Conservation (phyloP, 352 stramenopile genomes). For the Globisporangium yorkense region DNA sequence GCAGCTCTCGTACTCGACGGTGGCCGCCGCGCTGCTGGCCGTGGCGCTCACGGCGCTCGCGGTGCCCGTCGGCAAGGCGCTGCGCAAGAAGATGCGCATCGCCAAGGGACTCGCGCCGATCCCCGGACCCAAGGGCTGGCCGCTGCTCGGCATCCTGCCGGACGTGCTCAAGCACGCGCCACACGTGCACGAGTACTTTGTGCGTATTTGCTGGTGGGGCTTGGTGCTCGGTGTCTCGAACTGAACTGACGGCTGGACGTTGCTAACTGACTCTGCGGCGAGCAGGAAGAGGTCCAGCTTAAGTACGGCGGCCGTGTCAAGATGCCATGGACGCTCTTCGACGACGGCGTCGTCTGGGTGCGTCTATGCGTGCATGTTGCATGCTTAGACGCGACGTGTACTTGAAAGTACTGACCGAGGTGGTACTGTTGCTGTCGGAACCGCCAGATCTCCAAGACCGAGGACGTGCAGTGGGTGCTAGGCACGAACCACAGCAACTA, state of each 20-base stretch:
- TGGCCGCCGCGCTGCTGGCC: neutral
- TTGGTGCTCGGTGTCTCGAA: neutral
- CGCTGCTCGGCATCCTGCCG: slow-evolving; percentile 9
- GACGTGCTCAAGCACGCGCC: slow-evolving; percentile 2
- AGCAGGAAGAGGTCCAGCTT: slow-evolving; percentile 32
- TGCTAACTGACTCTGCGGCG: neutral
- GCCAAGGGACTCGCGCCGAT: slow-evolving; percentile 8
- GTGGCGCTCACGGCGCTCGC: slow-evolving; percentile 1
- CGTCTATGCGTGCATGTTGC: neutral
- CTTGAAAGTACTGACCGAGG: neutral
- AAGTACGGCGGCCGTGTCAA: slow-evolving; percentile 48
- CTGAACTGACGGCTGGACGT: neutral
- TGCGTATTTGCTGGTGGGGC: neutral
- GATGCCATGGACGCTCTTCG: slow-evolving; percentile 64
- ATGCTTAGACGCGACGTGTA: neutral
- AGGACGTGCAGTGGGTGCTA: slow-evolving; percentile 60
- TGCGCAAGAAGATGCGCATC: slow-evolving; percentile 13
- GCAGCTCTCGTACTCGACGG: neutral
- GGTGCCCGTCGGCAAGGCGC: neutral
- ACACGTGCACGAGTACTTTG: slow-evolving; percentile 13
- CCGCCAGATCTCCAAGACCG: slow-evolving; percentile 33
- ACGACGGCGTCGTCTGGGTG: slow-evolving; percentile 54
- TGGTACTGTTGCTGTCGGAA: neutral
- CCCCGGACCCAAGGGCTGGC: slow-evolving; percentile 7
- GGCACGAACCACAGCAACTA: slow-evolving; percentile 65